These are phyloP conservation scores for Blastomyces silverae DNA, from an alignment of 2,329 filamentous ascomycete species.

Conservation along the genomic window DNA sequence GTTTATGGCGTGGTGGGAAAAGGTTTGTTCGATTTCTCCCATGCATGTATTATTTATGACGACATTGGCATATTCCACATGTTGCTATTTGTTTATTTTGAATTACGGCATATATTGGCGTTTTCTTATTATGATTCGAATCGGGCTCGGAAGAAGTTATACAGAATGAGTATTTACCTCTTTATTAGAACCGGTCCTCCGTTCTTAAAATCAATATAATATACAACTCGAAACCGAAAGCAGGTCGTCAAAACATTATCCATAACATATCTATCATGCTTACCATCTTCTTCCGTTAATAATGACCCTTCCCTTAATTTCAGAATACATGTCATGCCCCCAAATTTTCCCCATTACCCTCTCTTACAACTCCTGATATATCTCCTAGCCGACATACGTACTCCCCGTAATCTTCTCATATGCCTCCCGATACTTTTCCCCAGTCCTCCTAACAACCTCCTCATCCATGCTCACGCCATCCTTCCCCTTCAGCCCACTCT, in stretches of 20 bases:
- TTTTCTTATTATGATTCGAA: background rate
- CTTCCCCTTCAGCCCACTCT: slow-evolving; percentile 66
- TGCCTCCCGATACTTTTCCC: slow-evolving; percentile 67
- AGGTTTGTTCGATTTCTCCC: background rate
- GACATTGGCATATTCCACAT: background rate
- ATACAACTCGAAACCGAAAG: background rate
- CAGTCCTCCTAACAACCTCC: slow-evolving; percentile 62
- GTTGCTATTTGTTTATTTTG: slow-evolving; percentile 3
- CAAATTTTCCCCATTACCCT: slow-evolving; percentile 51
- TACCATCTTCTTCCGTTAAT: background rate
- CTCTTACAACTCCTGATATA: slow-evolving; percentile 71
- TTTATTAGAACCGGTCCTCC: background rate
- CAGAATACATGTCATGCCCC: background rate
- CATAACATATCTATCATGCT: background rate
- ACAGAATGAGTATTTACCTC: background rate
- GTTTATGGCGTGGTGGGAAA: background rate
- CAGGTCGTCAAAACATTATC: background rate
- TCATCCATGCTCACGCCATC: slow-evolving; percentile 64
- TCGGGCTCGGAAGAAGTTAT: background rate
- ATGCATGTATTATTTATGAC: slow-evolving; percentile 1
- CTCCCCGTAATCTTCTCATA: slow-evolving; percentile 62
- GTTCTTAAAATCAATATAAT: background rate
- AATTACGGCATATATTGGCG: slow-evolving; percentile 5
- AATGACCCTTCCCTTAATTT: background rate
- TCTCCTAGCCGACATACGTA: slow-evolving; percentile 51